Percentiles rank a stretch among this genome's conserved stretches.
phyloP scores from a whole-genome alignment of 2,329 filamentous ascomycete species.

The Chaetomium strumarium region DNA sequence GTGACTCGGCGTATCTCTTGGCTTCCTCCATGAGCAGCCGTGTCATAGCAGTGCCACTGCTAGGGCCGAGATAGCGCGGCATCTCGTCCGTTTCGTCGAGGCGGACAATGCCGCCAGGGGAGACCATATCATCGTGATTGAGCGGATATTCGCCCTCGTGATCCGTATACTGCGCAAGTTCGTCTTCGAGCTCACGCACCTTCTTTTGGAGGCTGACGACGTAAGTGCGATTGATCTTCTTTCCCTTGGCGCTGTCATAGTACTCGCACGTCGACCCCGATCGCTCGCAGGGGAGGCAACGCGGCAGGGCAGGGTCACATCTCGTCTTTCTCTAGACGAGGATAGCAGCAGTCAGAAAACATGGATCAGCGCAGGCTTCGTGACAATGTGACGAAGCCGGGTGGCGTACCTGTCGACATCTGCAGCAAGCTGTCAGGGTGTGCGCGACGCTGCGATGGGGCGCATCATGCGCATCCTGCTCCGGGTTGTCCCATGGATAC shows the following conservation, averaged over 20 bases:
- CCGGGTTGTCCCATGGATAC: conserved; percentile 36
- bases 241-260: conserved; percentile 81
- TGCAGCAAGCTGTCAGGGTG: conserved; percentile 73
- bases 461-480: conserved; percentile 46
- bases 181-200: conserved; percentile 73
- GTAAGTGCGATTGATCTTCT: conserved; percentile 83
- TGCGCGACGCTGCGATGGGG: conserved; percentile 65
- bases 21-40: conserved; percentile 93
- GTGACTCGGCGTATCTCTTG: conserved; percentile 85
- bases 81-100: conserved; percentile 81
- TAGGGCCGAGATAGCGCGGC: conserved; percentile 83
- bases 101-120: conserved; percentile 77
- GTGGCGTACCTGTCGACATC: conserved; percentile 64
- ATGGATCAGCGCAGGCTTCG: not conserved
- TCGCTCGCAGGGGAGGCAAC: conserved; percentile 87
- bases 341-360: not conserved
- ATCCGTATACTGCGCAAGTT: conserved; percentile 72
- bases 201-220: conserved; percentile 87
- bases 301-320: conserved; percentile 88
- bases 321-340: conserved; percentile 83
- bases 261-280: conserved; percentile 92
- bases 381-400: conserved; percentile 11
- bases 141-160: conserved; percentile 65
- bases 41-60: conserved; percentile 92
- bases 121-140: conserved; percentile 77